A percentile compares a stretch with the other conserved stretches of the same genome.
Conservation (phyloP, 148 eudicot species). For the Cornus controversa region DNA sequence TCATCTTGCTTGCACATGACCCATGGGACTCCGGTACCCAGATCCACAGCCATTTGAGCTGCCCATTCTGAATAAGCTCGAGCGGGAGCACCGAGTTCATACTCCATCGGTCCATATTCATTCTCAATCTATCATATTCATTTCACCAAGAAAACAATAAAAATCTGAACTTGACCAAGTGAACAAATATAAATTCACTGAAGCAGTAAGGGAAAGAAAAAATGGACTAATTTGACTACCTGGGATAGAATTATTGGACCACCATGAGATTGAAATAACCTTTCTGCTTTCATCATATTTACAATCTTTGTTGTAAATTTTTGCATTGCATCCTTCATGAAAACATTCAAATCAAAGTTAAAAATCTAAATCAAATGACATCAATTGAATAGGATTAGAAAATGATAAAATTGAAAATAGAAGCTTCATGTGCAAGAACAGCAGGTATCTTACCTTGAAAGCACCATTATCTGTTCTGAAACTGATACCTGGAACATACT, state of each 20-base stretch:
- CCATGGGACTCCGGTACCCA: slow-evolving; percentile 84
- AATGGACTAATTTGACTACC: slow-evolving; percentile 33
- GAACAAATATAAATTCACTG: not conserved
- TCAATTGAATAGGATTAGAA: not conserved
- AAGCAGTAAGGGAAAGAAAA: not conserved
- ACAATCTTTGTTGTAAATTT: slow-evolving; percentile 79
- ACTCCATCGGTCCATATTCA: slow-evolving; percentile 84
- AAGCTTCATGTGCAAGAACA: not conserved
- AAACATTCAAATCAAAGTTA: not conserved
- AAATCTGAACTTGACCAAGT: not conserved
- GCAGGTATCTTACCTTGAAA: slow-evolving; percentile 57
- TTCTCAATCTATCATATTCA: slow-evolving; percentile 65
- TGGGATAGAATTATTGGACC: slow-evolving; percentile 89
- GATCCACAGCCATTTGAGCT: slow-evolving; percentile 80
- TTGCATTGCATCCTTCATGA: slow-evolving; percentile 71
- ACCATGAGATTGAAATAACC: slow-evolving; percentile 73
- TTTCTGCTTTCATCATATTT: slow-evolving; percentile 77
- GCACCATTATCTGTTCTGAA: slow-evolving; percentile 88
- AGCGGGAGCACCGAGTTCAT: slow-evolving; percentile 66
- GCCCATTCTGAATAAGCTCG: slow-evolving; percentile 75
- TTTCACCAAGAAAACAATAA: not conserved
- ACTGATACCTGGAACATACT: slow-evolving; percentile 76
- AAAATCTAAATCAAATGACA: not conserved
- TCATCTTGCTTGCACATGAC: slow-evolving; percentile 96
- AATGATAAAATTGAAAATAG: not conserved